A percentile compares a stretch with the other conserved stretches of the same genome.
Conservation (phyloP, 306 rosid species). For the Canavalia ensiformis region DNA sequence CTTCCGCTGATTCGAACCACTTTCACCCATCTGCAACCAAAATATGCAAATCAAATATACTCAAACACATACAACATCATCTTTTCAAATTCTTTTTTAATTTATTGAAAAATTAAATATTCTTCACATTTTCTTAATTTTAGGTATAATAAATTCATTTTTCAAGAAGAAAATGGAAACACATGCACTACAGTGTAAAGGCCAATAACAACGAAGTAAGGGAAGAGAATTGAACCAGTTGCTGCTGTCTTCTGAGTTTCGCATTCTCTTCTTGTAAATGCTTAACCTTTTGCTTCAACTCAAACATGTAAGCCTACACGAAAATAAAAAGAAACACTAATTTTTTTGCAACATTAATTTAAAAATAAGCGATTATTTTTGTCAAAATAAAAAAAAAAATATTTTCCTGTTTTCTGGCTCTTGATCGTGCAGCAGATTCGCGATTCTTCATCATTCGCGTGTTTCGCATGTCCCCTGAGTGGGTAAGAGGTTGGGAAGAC, state of each 20-base stretch:
- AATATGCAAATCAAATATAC: background rate
- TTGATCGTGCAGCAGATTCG: slow-evolving; percentile 83
- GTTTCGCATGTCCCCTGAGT: slow-evolving; percentile 47
- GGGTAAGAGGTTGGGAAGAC: slow-evolving; percentile 25
- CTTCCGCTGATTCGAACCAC: slow-evolving; percentile 37
- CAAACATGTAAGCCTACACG: slow-evolving; percentile 73
- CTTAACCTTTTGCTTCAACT: slow-evolving; percentile 60
- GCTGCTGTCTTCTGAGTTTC: slow-evolving; percentile 56
- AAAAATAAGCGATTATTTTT: no score
- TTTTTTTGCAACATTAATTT: no score
- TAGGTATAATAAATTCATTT: no score
- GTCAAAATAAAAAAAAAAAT: background rate
- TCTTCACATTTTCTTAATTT: no score
- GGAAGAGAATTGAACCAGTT: slow-evolving; percentile 46
- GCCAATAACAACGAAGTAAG: background rate
- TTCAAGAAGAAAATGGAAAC: background rate
- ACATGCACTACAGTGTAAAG: background rate
- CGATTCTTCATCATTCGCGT: slow-evolving; percentile 78
- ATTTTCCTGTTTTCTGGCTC: slow-evolving; percentile 79
- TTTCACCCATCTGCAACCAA: slow-evolving; percentile 48
- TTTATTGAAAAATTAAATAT: no score
- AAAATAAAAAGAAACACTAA: background rate
- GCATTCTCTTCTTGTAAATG: slow-evolving; percentile 65
- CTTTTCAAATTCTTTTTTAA: no score
- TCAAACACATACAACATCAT: no score